A percentile compares a stretch with the other conserved stretches of the same genome.
phyloP scores from a whole-genome alignment of 2,329 filamentous ascomycete species.

The Rutstroemia sp. region DNA sequence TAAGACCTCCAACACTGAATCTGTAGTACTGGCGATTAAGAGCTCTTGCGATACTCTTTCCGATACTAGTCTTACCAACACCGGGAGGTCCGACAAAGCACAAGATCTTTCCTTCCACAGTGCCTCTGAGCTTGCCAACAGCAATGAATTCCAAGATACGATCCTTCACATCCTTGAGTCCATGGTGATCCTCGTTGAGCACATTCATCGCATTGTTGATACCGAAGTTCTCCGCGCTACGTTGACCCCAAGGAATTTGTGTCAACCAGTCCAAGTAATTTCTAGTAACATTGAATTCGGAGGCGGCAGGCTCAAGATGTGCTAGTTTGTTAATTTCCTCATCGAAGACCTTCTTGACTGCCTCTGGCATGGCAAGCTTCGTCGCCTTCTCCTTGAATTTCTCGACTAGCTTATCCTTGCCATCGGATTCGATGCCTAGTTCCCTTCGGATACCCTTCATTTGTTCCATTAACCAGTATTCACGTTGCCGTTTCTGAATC shows the following conservation, averaged over 20 bases:
- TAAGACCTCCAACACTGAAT: constrained; percentile 94
- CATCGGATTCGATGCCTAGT: constrained; percentile 92
- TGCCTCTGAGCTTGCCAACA: constrained; percentile 91
- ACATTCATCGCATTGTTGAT: constrained; percentile 87
- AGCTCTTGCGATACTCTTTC: constrained; percentile 93
- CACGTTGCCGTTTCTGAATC: constrained; percentile 92
- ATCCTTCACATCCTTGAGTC: constrained; percentile 96
- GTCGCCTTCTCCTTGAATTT: constrained; percentile 93
- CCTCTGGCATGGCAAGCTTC: constrained; percentile 94
- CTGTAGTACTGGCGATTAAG: constrained; percentile 95
- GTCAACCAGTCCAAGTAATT: constrained; percentile 99
- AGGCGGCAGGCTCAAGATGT: constrained; percentile 89
- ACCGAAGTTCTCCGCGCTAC: constrained; percentile 93
- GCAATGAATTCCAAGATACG: constrained; percentile 97
- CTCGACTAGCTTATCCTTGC: constrained; percentile 96
- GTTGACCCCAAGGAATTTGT: constrained; percentile 93
- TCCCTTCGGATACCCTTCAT: constrained; percentile 98
- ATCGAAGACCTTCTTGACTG: constrained; percentile 94
- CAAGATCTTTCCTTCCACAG: constrained; percentile 95
- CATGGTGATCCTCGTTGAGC: constrained; percentile 93
- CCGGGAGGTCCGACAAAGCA: constrained; percentile 96
- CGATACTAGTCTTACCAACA: constrained; percentile 97
- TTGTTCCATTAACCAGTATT: constrained; percentile 99
- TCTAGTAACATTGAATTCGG: constrained; percentile 95
- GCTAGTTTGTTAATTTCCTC: constrained; percentile 97